phyloP scores from a whole-genome alignment of 306 rosid genomes.

The Cicer pinnatifidum region DNA sequence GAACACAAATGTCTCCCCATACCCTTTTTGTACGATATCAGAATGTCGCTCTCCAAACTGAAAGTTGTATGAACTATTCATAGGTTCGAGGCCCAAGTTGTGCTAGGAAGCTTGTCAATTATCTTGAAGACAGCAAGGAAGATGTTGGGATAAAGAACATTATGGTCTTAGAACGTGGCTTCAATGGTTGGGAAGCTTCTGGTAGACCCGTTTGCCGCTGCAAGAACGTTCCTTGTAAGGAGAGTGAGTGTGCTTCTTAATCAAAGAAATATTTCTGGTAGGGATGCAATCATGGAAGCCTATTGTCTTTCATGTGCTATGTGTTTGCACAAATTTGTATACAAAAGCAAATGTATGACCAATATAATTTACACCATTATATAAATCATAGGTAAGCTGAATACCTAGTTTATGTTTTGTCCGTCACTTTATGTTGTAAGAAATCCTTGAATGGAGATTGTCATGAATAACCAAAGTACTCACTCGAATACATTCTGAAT shows the following conservation, averaged over 20 bases:
- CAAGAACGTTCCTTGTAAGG: conserved; percentile 66
- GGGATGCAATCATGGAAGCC: conserved; percentile 41
- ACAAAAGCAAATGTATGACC: conserved; percentile 28
- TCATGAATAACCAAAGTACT: conserved; percentile 17
- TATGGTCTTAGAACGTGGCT: conserved; percentile 88
- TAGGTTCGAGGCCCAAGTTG: conserved; percentile 95
- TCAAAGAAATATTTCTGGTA: conserved; percentile 18
- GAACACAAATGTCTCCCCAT: conserved; percentile 14
- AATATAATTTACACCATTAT: conserved; percentile 18
- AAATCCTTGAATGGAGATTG: conserved; percentile 21
- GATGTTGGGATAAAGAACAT: conserved; percentile 78
- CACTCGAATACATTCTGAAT: conserved; percentile 30
- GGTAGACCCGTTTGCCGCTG: conserved; percentile 92
- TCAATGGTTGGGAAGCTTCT: conserved; percentile 93
- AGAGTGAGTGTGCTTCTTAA: conserved; percentile 50
- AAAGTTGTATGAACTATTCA: conserved; percentile 39
- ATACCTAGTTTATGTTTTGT: conserved; percentile 32
- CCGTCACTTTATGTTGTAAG: conserved; percentile 9
- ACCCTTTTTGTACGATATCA: background rate
- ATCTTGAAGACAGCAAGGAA: conserved; percentile 71
- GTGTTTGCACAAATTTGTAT: conserved; percentile 28
- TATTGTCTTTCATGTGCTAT: conserved; percentile 8
- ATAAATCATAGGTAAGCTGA: conserved; percentile 38
- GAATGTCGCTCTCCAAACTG: conserved; percentile 23
- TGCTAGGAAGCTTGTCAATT: conserved; percentile 72